phyloP scores from a whole-genome alignment of 2,329 filamentous ascomycete species.

The Raffaelea albimanens region DNA sequence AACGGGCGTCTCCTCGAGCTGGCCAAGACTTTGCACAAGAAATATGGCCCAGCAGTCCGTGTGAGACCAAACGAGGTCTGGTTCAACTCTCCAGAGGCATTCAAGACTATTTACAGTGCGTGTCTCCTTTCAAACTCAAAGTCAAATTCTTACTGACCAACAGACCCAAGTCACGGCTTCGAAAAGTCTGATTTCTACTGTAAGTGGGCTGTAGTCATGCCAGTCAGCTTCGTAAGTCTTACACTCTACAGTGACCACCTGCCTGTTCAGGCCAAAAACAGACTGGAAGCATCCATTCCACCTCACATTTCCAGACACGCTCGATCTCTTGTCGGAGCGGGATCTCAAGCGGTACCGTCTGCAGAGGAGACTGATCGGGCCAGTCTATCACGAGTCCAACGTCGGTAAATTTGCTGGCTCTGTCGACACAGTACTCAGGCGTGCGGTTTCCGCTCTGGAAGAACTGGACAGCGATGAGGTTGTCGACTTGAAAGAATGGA shows the following conservation, averaged over 20 bases:
- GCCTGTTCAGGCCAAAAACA: conserved; percentile 31
- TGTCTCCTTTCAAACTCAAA: not conserved
- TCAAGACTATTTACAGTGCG: conserved; percentile 36
- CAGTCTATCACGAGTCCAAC: conserved; percentile 33
- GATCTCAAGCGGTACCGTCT: conserved; percentile 35
- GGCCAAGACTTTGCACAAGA: conserved; percentile 31
- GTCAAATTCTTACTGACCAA: not conserved
- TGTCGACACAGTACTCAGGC: conserved; percentile 30
- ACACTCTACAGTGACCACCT: conserved; percentile 34
- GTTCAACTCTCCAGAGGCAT: conserved; percentile 38
- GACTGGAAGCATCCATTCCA: conserved; percentile 27
- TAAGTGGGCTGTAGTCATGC: conserved; percentile 20
- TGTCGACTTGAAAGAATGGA: conserved; percentile 43
- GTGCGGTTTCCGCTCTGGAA: conserved; percentile 25
- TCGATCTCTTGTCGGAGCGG: conserved; percentile 42
- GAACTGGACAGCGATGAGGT: conserved; percentile 25
- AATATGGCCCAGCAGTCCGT: conserved; percentile 41
- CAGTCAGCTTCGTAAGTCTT: no score
- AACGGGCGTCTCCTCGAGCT: conserved; percentile 32
- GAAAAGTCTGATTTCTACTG: conserved; percentile 45
- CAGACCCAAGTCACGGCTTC: conserved; percentile 36
- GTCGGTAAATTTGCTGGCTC: conserved; percentile 30
- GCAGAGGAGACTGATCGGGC: conserved; percentile 40
- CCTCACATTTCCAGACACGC: conserved; percentile 27
- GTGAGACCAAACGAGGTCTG: conserved; percentile 45